Percentiles rank a stretch among this genome's conserved stretches.
These are phyloP conservation scores for Eutrema salsugineum DNA, from an alignment of 441 rosid genomes.

Conservation along the genomic window DNA sequence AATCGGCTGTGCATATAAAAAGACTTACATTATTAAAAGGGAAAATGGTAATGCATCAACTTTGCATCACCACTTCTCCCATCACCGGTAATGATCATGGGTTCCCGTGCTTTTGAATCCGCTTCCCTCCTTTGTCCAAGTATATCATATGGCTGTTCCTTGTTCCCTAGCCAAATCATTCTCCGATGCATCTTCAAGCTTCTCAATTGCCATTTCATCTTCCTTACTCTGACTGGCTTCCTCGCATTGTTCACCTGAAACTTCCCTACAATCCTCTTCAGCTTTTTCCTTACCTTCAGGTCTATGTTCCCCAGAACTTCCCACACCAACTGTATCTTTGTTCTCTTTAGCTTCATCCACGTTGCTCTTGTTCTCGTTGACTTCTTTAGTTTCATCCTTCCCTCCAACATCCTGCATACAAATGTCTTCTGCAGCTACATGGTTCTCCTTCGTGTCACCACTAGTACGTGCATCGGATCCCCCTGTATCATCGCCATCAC, in stretches of 20 bases:
- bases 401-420: conserved; percentile 36
- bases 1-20: conserved; percentile 39
- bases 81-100: conserved; percentile 13
- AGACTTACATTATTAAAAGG: conserved; percentile 33
- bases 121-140: conserved; percentile 1
- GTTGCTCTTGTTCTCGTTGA: background rate
- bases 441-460: conserved; percentile 27
- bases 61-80: conserved; percentile 21
- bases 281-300: background rate
- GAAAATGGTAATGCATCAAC: conserved; percentile 34
- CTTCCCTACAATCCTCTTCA: background rate
- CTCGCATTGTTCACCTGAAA: conserved; percentile 16
- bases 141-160: conserved; percentile 16
- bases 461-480: conserved; percentile 54
- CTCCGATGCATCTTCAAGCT: conserved; percentile 20
- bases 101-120: background rate
- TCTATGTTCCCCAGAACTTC: background rate
- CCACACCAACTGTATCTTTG: background rate
- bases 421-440: conserved; percentile 30
- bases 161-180: conserved; percentile 14
- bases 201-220: conserved; percentile 21
- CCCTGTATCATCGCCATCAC: conserved; percentile 65
- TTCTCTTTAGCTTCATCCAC: conserved; percentile 22
- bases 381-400: background rate
- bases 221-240: conserved; percentile 19